These are phyloP conservation scores for Suhomyces faveliae DNA, from an alignment of 805 yeast genomes.

Conservation along the genomic window DNA sequence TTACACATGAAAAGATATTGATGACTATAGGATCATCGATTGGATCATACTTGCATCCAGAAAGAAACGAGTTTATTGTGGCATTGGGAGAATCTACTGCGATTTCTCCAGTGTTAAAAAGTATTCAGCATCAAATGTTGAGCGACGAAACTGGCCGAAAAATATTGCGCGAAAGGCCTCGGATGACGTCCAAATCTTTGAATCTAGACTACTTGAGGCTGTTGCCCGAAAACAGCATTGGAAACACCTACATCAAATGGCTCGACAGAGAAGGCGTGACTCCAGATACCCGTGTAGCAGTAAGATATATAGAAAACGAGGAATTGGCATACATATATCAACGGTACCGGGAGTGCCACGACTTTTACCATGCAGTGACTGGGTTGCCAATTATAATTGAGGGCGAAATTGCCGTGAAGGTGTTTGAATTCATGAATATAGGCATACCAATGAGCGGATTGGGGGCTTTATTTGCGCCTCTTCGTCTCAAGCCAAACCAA, in stretches of 20 bases:
- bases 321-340: conserved; percentile 91
- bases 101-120: conserved; percentile 59
- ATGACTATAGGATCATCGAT: conserved; percentile 72
- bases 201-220: conserved; percentile 57
- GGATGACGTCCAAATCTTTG: conserved; percentile 72
- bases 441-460: conserved; percentile 95
- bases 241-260: conserved; percentile 79
- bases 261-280: conserved; percentile 82
- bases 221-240: conserved; percentile 70
- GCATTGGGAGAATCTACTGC: conserved; percentile 92
- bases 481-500: conserved; percentile 64
- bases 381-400: conserved; percentile 89
- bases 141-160: conserved; percentile 72
- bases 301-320: conserved; percentile 82
- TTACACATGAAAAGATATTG: conserved; percentile 56
- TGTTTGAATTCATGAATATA: conserved; percentile 86
- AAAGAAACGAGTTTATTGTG: conserved; percentile 69
- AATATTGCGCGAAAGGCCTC: conserved; percentile 74
- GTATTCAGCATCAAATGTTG: conserved; percentile 72
- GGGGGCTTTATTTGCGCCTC: conserved; percentile 88
- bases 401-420: conserved; percentile 94
- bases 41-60: conserved; percentile 77
- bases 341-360: conserved; percentile 94
- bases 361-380: conserved; percentile 89
- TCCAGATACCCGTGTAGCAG: conserved; percentile 91